Percentiles rank a stretch among this genome's conserved stretches.
These are phyloP conservation scores for Gossypium bickii DNA, from an alignment of 345 rosid genomes.

Conservation along the genomic window DNA sequence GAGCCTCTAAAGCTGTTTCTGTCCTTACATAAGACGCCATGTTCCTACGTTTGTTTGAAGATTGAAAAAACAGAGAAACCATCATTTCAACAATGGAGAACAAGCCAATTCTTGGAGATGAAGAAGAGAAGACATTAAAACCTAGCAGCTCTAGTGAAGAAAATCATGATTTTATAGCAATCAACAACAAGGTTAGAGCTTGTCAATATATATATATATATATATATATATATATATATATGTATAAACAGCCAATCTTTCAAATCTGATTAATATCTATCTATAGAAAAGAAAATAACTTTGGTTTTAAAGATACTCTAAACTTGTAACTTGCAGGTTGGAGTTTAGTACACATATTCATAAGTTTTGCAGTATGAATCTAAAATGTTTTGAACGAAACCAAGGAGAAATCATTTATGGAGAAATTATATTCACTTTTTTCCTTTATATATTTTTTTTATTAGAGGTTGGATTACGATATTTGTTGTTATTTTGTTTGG, in stretches of 20 bases:
- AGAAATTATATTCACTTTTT: neutral
- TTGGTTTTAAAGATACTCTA: neutral
- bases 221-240: too few relatives aligned
- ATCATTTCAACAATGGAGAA: neutral
- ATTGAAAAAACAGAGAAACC: neutral
- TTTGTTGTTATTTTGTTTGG: too few relatives aligned
- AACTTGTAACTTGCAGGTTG: neutral
- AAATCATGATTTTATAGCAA: neutral
- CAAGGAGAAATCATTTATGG: neutral
- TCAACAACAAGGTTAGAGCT: constrained; percentile 12
- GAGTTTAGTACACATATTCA: neutral
- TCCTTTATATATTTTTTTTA: too few relatives aligned
- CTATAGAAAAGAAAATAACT: neutral
- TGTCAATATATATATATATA: neutral
- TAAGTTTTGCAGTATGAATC: neutral
- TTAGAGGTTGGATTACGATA: too few relatives aligned
- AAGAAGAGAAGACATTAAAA: neutral
- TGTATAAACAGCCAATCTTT: neutral
- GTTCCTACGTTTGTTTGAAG: neutral
- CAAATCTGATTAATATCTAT: neutral
- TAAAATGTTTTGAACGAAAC: neutral
- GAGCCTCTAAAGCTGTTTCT: neutral
- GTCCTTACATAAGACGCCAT: neutral
- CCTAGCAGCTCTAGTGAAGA: constrained; percentile 3
- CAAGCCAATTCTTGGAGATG: constrained; percentile 1